A percentile compares a stretch with the other conserved stretches of the same genome.
phyloP scores from a whole-genome alignment of 176 grass and related monocot genomes.

The Oryza officinalis region DNA sequence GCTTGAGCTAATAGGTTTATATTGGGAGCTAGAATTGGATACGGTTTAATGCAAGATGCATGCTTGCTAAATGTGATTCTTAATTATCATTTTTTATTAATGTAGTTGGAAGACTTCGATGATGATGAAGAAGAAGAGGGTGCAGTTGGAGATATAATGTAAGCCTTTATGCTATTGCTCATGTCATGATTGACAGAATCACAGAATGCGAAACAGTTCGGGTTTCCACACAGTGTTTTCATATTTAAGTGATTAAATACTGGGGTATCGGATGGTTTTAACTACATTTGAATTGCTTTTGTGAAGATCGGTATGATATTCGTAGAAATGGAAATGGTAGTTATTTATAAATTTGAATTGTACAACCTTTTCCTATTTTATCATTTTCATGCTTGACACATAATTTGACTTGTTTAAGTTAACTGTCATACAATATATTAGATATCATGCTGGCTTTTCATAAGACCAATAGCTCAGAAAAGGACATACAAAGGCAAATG shows the following conservation, averaged over 20 bases:
- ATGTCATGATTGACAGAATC: not conserved
- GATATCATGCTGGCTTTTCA: not conserved
- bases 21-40: not conserved
- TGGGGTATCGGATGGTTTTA: not conserved
- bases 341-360: not conserved
- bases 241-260: not conserved
- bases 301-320: not conserved
- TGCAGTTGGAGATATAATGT: conserved; percentile 64
- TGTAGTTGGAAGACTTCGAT: conserved; percentile 75
- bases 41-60: not conserved
- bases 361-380: not conserved
- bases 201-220: conserved; percentile 4
- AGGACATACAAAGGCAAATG: not conserved
- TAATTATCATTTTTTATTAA: conserved; percentile 31
- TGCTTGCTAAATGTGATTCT: not conserved
- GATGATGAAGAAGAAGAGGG: conserved; percentile 51
- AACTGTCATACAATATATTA: not conserved
- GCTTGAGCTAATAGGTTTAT: not conserved
- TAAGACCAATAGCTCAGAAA: conserved; percentile 14
- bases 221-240: not conserved
- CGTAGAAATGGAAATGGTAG: not conserved
- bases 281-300: not conserved
- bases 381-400: not conserved
- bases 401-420: conserved; percentile 2
- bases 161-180: conserved; percentile 10